Base-by-base conservation (phyloP, 2,329 filamentous ascomycete species). In the Ophioceras dolichostomum region DNA sequence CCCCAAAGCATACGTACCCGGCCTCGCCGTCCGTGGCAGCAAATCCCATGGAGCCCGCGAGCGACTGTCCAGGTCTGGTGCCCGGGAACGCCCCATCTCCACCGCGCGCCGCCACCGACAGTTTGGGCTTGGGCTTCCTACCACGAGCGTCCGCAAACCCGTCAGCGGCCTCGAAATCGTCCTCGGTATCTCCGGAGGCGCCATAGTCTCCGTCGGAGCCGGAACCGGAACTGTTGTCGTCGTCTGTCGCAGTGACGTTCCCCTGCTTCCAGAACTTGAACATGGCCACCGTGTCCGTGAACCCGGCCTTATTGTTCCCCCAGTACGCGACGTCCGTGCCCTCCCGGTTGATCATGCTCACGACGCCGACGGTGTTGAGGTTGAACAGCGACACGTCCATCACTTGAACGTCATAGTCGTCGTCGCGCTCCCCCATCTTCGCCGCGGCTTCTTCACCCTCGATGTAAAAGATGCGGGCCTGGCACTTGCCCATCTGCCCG, bases 391-490 rank as follows among this genome's bases (percentile, higher is more conserved):
- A 27, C 36, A 22, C 33, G 17, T 12, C n/a, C 32, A 31, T 7
- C 5, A 21, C 37, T 12, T 47, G 47, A 14, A 38, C 32, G 20
- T 26, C 38, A 7, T 32, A 38, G 7, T 45, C 48, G 32, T 49
- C 38, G 18, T 32, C 14, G 12, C 8, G 16, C 14, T 18, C 18
- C 6, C 12, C 8, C 14, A 17, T 57, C 12, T 12, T 26, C 40
- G 26, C 52, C 52, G 17, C n/a, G 24, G 4, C 7, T 30, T 28
- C 18, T 3, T 33, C 31, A 13, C 37, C 38, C 16, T 42, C 44
- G 7, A 50, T 38, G 39, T 37, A 49, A 14, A 63, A 46, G 34
- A 67, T 62, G 22, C 60, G 57, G 21, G 61, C 57, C 49, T 70
- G 67, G 47, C 67, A 70, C 32, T 58, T 55, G 19, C 58, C 56